Conservation (phyloP, 2,329 filamentous ascomycete genomes). For the Diplodia intermedia region DNA sequence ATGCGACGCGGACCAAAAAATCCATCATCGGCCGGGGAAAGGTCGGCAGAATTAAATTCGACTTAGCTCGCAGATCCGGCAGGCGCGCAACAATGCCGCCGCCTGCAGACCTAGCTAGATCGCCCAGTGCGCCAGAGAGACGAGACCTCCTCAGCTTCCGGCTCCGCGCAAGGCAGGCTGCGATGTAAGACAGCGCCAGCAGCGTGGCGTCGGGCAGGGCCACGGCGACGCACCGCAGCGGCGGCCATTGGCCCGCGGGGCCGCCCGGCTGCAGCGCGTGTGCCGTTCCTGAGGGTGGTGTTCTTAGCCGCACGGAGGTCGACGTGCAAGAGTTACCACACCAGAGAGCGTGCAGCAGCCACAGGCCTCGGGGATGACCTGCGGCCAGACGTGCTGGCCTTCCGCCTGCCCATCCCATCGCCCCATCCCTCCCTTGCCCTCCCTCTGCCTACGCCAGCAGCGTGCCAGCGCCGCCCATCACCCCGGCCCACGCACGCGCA, state of each 20-base stretch:
- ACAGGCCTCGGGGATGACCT: conserved; percentile 34
- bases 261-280: conserved; percentile 23
- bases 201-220: conserved; percentile 15
- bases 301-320: conserved; percentile 33
- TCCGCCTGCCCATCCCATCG: conserved; percentile 30
- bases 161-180: background rate
- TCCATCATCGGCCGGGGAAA: background rate
- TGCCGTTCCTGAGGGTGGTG: conserved; percentile 19
- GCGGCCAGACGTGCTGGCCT: conserved; percentile 10
- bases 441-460: background rate
- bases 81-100: conserved; percentile 25
- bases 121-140: conserved; percentile 14
- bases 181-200: conserved; percentile 8
- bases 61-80: conserved; percentile 11
- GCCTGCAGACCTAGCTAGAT: conserved; percentile 17
- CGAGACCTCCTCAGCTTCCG: background rate
- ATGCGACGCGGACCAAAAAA: conserved; percentile 21
- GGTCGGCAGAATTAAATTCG: background rate
- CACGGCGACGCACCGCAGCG: conserved; percentile 6
- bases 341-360: conserved; percentile 34
- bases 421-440: conserved; percentile 25
- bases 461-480: conserved; percentile 5
- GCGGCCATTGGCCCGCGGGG: conserved; percentile 18
- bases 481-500: conserved; percentile 21
- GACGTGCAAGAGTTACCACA: conserved; percentile 33